Conservation (phyloP, 768 basidiomycete species). For the Lepiota venenata region DNA sequence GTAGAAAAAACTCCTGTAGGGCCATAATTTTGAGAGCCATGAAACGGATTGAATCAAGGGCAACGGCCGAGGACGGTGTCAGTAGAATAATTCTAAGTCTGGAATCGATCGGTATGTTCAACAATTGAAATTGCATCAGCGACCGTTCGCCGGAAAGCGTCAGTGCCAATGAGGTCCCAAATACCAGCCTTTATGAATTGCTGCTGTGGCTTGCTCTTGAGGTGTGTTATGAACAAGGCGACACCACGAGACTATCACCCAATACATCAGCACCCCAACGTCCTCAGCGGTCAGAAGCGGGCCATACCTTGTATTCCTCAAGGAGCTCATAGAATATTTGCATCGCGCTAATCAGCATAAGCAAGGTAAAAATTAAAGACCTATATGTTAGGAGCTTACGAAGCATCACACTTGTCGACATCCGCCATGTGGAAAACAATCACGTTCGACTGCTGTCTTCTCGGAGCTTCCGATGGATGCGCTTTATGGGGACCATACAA, state of each 20-base stretch:
- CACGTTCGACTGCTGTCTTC: conserved; percentile 67
- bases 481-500: conserved; percentile 75
- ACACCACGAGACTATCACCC: conserved; percentile 43
- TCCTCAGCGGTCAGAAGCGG: background rate
- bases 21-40: background rate
- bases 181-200: conserved; percentile 51
- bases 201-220: conserved; percentile 33
- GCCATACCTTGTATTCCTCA: conserved; percentile 68
- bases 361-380: conserved; percentile 7
- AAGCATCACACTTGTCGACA: conserved; percentile 88
- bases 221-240: conserved; percentile 49
- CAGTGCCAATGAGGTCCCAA: conserved; percentile 41
- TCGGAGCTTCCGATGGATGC: conserved; percentile 89
- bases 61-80: background rate
- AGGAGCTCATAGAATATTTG: conserved; percentile 81
- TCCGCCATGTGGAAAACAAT: conserved; percentile 94
- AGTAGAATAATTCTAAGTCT: background rate
- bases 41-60: background rate
- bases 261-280: background rate
- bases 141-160: conserved; percentile 47
- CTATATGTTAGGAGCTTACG: conserved; percentile 47
- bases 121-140: conserved; percentile 48
- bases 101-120: conserved; percentile 17
- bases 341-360: conserved; percentile 51
- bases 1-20: no score